These are phyloP conservation scores for Backusella macrospora DNA, from an alignment of 192 early-diverging fungal genomes.

Conservation along the genomic window DNA sequence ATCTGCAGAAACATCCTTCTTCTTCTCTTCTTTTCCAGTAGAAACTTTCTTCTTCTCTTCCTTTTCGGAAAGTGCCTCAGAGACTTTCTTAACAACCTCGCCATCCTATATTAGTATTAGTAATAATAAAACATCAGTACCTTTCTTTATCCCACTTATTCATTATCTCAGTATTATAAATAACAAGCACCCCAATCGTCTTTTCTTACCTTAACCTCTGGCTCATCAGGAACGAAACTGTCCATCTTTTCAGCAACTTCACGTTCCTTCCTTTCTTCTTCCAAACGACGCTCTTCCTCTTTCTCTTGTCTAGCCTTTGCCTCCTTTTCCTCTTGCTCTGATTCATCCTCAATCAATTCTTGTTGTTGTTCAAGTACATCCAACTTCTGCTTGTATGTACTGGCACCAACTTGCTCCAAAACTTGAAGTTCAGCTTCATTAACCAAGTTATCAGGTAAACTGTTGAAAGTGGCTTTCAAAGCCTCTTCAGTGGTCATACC, in stretches of 20 bases:
- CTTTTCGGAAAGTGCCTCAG: conserved; percentile 13
- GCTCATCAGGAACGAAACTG: conserved; percentile 25
- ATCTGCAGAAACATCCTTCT: neutral
- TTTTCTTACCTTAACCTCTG: neutral
- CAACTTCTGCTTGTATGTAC: conserved; percentile 92
- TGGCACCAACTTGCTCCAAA: conserved; percentile 84
- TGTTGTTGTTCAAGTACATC: conserved; percentile 95
- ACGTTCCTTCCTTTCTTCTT: conserved; percentile 15
- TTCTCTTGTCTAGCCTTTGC: conserved; percentile 58
- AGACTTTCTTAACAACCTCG: neutral
- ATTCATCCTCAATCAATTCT: conserved; percentile 95
- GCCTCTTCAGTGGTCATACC: conserved; percentile 67
- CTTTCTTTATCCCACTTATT: too few relatives aligned
- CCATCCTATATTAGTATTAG: neutral
- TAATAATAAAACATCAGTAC: neutral
- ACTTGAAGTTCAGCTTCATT: conserved; percentile 87
- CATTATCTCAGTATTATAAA: too few relatives aligned
- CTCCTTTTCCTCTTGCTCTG: conserved; percentile 83
- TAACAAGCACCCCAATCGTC: too few relatives aligned
- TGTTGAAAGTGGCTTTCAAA: conserved; percentile 88
- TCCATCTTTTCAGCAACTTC: conserved; percentile 27
- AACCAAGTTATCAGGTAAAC: conserved; percentile 89
- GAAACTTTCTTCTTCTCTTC: neutral
- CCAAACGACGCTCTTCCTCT: conserved; percentile 10
- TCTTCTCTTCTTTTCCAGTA: neutral